Base-by-base conservation (phyloP, 1,284 basidiomycete species). In the Ceratobasidium theobromae region DNA sequence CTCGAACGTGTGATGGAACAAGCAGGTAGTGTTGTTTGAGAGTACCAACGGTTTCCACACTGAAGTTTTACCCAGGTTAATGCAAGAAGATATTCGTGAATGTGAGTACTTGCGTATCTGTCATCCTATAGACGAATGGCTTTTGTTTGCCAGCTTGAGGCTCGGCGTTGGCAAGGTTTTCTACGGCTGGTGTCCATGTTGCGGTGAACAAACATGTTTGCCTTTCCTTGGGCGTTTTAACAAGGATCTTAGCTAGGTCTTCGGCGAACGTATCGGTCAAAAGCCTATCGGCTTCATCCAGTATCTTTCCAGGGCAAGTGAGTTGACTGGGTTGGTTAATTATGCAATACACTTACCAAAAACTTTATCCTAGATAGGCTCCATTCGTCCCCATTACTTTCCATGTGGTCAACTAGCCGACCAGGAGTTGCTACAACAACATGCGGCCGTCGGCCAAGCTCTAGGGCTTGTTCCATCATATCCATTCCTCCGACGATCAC, bases 401-500 rank as follows among this genome's bases (percentile, higher is more conserved):
- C 84, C 38, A 99, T 77, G 72, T 96, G 86, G 76, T 99, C 97
- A 1, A 95, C 93, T 11, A 99, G 86, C 11, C 97, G 85, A 0
- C 97, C 97, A 1, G 97, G 97, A 0, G 97, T 99, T 4, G 96
- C 97, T 43, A 99, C 88, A 18, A 99, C 87, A 45, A 99, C 83
- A 75, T 99, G 97, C 0, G 97, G 97, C 32, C 92, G 84, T 70
- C 86, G 83, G 2, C 84, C 83, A 4, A 99, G 84, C 74, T 96
- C 93, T 32, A 93, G 80, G 0, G 96, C 93, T 75, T 99, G 97
- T 5, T 86, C 77, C 81, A 98, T 94, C 90, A 98, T 97, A 74
- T 99, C 97, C 93, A 99, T 95, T 2, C 97, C 97, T 8, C 97
- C 97, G 1, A 99, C 93, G 21, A 99, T 82, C 1, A 98, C 92